Evolutionary conservation across 345 rosid species (phyloP).

Genomic region (Arabidopsis arenosa): DNA sequence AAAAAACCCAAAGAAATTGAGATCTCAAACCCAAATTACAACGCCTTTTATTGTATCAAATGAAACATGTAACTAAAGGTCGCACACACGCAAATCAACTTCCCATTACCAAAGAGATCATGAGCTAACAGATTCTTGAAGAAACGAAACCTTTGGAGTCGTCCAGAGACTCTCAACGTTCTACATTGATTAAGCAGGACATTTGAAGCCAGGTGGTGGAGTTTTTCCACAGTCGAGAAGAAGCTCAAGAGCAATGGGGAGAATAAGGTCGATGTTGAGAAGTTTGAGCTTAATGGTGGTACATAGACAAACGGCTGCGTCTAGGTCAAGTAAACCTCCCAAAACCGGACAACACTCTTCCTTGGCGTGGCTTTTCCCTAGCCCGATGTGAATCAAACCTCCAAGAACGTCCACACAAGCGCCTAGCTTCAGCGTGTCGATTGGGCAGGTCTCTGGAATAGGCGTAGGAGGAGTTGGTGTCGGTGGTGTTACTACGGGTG

Average conservation of each 20-base stretch:
- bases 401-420: constrained; percentile 91
- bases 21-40: constrained; percentile 26
- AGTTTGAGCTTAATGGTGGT: constrained; percentile 83
- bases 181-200: constrained; percentile 46
- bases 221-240: constrained; percentile 84
- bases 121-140: constrained; percentile 22
- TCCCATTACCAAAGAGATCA: constrained; percentile 1
- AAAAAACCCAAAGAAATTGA: constrained; percentile 12
- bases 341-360: constrained; percentile 83
- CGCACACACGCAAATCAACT: constrained; percentile 10
- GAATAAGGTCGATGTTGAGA: constrained; percentile 61
- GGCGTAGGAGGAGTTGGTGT: constrained; percentile 43
- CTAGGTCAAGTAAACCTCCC: constrained; percentile 73
- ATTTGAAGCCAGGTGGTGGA: constrained; percentile 79
- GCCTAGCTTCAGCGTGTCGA: constrained; percentile 74
- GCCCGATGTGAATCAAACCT: constrained; percentile 72
- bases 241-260: constrained; percentile 86
- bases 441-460: constrained; percentile 68
- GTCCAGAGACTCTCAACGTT: neutral
- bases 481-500: constrained; percentile 19
- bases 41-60: constrained; percentile 35
- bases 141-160: constrained; percentile 12
- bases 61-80: constrained; percentile 20
- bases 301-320: constrained; percentile 91
- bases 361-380: constrained; percentile 72